Evolutionary conservation across 108 stramenopile genomes (phyloP), one percentile per base, ranked within the genome.

Genomic region (Seminavis robusta): DNA sequence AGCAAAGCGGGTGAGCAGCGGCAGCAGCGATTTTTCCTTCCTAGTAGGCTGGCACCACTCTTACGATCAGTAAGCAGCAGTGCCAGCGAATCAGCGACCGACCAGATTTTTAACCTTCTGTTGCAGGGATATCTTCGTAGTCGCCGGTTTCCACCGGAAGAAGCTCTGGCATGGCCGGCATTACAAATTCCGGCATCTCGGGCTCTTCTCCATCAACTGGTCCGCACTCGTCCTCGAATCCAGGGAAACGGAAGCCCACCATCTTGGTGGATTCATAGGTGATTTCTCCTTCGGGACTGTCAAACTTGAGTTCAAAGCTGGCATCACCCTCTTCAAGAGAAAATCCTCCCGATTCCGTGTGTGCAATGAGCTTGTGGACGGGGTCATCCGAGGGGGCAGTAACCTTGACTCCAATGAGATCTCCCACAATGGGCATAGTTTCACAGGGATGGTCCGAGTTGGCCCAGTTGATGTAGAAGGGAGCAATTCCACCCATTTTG

Each of bases 401-500:
- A 16, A 77, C 65, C 0, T 51, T 67, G 27, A 77, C 19, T 17
- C 41, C 46, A 52, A 71, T 77, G 21, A 77, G 56, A 8, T 59
- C 59, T 9, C 69, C 69, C 33, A 71, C 69, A 29, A 65, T 61
- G 23, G 69, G 69, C 40, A 77, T 65, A 2, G 69, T 59, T 4
- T 65, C 69, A 33, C 69, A 67, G 34, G 76, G 76, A 47, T 77
- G 76, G 49, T 77, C 76, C 15, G 64, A 77, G 26, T 77, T 56
- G 15, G 57, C 65, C 69, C 69, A 77, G 61, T 77, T 65, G 28
- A 77, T 71, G 57, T 71, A 77, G 61, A 77, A 71, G 0, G 75
- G 76, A 16, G 61, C 71, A 26, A 52, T 59, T 13, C 76, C 76
- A 31, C 76, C 76, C 44, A 71, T 71, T 61, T 52, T 65, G 76